Evolutionary conservation across 305 asterid genomes (phyloP).

Genomic region (Withania somnifera): DNA sequence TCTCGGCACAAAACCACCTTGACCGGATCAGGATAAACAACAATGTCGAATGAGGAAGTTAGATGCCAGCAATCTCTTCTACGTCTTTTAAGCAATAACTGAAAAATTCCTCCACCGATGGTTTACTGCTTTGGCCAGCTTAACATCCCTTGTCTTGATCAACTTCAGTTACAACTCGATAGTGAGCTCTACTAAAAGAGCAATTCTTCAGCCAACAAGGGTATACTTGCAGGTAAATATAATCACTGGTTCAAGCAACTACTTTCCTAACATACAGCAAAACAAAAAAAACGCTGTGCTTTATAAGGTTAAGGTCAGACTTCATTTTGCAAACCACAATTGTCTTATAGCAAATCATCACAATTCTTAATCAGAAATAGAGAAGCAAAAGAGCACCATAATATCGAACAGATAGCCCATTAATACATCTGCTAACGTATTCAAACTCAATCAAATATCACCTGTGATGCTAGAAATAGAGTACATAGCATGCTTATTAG

Average conservation of each 20-base stretch:
- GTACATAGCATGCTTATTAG: constrained; percentile 7
- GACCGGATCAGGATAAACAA: neutral
- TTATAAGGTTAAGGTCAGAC: neutral
- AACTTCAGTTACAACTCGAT: too few relatives aligned
- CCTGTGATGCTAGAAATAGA: neutral
- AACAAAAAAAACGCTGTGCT: neutral
- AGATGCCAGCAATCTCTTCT: neutral
- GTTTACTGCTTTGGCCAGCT: too few relatives aligned
- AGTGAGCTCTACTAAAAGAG: too few relatives aligned
- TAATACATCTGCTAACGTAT: neutral
- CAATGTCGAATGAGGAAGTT: neutral
- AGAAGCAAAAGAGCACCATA: neutral
- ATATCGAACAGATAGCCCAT: neutral
- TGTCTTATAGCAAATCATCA: neutral
- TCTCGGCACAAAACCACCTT: neutral
- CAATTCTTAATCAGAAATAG: neutral
- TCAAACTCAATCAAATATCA: neutral
- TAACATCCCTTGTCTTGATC: too few relatives aligned
- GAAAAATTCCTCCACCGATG: too few relatives aligned
- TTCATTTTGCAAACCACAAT: neutral
- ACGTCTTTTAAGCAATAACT: neutral
- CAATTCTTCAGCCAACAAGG: neutral
- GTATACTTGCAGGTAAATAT: neutral
- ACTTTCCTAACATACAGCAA: neutral
- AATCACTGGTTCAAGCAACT: neutral